Percentiles rank a stretch among this genome's conserved stretches.
These are phyloP conservation scores for Viridothelium virens DNA, from an alignment of 495 filamentous ascomycete species.

Conservation along the genomic window DNA sequence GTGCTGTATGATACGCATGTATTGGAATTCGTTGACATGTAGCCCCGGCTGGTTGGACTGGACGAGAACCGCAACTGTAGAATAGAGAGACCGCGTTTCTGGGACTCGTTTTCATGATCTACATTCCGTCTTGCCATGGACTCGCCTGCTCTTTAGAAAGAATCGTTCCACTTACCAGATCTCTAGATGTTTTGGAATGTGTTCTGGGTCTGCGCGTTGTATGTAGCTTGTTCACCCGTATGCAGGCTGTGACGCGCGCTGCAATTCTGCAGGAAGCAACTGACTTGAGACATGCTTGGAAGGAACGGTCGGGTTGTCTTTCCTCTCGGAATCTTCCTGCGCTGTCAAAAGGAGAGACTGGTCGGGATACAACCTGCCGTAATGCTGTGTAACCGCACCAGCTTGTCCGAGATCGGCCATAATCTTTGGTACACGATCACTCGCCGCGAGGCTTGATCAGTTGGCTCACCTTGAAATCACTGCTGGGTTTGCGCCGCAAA, in stretches of 20 bases:
- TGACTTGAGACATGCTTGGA: constrained; percentile 6
- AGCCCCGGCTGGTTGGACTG: no score
- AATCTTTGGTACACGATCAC: neutral
- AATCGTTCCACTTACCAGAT: neutral
- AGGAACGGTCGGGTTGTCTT: constrained; percentile 5
- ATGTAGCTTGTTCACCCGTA: neutral
- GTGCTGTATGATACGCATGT: no score
- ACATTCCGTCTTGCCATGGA: no score
- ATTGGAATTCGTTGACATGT: no score
- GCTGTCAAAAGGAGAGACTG: neutral
- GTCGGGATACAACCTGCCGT: neutral
- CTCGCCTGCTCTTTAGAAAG: neutral
- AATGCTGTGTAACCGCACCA: constrained; percentile 6
- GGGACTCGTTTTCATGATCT: no score
- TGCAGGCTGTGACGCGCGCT: neutral
- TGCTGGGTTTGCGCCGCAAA: neutral
- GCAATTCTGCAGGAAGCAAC: neutral
- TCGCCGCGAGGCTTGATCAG: neutral
- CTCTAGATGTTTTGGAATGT: neutral
- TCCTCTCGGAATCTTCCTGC: neutral
- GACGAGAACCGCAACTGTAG: no score
- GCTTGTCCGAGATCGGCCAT: constrained; percentile 8
- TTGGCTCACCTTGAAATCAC: neutral
- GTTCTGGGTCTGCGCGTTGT: neutral
- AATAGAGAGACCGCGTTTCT: no score